A percentile compares a stretch with the other conserved stretches of the same genome.
Conservation (phyloP, 2,329 filamentous ascomycete species). For the Claviceps purpurea region DNA sequence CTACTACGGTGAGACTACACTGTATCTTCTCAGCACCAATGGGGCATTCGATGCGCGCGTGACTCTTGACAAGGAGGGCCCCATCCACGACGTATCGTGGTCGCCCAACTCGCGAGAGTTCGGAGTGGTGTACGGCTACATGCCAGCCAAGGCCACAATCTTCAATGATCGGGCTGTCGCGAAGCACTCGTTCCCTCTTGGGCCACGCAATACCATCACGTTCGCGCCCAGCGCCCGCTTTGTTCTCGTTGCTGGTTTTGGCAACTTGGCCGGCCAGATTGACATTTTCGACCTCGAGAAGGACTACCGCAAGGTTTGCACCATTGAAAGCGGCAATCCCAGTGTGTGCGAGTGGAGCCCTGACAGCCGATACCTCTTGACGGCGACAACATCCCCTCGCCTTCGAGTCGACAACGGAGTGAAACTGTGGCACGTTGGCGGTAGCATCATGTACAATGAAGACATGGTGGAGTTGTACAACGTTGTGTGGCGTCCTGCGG, state of each 20-base stretch:
- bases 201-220: slow-evolving; percentile 82
- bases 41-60: slow-evolving; percentile 88
- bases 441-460: slow-evolving; percentile 84
- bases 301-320: slow-evolving; percentile 83
- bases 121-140: slow-evolving; percentile 92
- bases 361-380: slow-evolving; percentile 89
- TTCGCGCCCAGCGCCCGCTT: slow-evolving; percentile 93
- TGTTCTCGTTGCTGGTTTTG: slow-evolving; percentile 87
- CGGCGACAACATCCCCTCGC: slow-evolving; percentile 91
- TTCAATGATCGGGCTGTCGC: slow-evolving; percentile 82
- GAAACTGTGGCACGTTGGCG: slow-evolving; percentile 86
- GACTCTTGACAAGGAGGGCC: slow-evolving; percentile 87
- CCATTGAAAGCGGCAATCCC: slow-evolving; percentile 89
- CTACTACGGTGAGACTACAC: slow-evolving; percentile 96
- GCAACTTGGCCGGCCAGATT: slow-evolving; percentile 93
- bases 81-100: slow-evolving; percentile 97
- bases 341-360: slow-evolving; percentile 97
- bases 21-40: slow-evolving; percentile 87
- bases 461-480: slow-evolving; percentile 93
- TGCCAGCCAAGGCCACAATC: slow-evolving; percentile 98
- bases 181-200: slow-evolving; percentile 74
- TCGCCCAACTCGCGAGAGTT: slow-evolving; percentile 97
- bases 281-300: slow-evolving; percentile 95
- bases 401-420: slow-evolving; percentile 94
- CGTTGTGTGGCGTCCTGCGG: slow-evolving; percentile 73